Base-by-base conservation (phyloP, 352 stramenopile genomes). In the Phytophthora idaei region DNA sequence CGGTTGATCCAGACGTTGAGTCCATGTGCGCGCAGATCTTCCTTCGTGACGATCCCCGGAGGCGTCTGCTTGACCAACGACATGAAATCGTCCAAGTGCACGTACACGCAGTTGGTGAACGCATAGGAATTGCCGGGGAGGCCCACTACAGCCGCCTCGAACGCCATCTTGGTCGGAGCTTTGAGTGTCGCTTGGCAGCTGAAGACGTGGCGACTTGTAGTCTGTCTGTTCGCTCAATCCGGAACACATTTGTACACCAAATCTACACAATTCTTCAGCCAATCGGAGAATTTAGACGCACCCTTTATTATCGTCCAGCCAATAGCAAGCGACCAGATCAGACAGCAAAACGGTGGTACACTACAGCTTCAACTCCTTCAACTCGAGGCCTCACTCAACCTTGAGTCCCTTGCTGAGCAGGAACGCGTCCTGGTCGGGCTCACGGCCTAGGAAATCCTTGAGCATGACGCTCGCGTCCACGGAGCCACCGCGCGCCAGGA, bases 41-140 rank as follows among this genome's bases (percentile, higher is more conserved):
- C 87, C 56, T 90, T 89, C 15, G 73, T 77, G n/a, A 79, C 78
- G 55, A 92, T 58, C 6, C 87, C 82, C 4, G 74, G 67, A 12
- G 87, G 87, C 47, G 77, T 88, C 61, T 86, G 68, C 41, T 76
- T 76, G 44, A 93, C 80, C 48, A 95, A 75, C 48, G 73, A 66
- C 61, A 86, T 77, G 64, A 95, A 94, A 62, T 93, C 85, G 21
- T 94, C 81, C 42, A 80, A 54, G 65, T 90, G 76, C 32, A 93
- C 73, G 55, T 94, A 95, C 14, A 95, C 70, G 69, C 83, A 81
- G 77, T 95, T 95, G 55, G 84, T 93, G 72, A 90, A 93, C 55
- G 84, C 87, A 14, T 91, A 76, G 37, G 85, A 90, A 64, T 95
- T 93, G 72, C 70, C 79, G 28, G 87, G 84, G 14, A 95, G 77